Conservation (phyloP, 495 filamentous ascomycete genomes). For the Aspergillus incahuasiensis region DNA sequence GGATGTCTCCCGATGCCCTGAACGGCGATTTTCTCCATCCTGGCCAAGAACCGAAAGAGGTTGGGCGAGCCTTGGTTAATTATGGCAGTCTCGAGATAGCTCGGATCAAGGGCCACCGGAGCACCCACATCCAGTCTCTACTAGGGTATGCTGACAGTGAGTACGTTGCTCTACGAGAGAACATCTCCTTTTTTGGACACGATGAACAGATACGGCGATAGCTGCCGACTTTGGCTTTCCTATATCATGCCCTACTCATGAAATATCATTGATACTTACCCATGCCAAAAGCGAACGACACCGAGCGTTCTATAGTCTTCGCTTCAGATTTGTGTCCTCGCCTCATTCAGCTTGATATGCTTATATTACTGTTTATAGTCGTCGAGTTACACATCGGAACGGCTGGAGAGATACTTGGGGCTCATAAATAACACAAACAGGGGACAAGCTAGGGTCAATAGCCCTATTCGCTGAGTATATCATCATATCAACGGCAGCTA, state of each 20-base stretch:
- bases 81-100: slow-evolving; percentile 80
- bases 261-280: neutral
- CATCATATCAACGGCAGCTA: neutral
- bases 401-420: neutral
- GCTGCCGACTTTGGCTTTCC: neutral
- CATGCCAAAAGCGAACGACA: slow-evolving; percentile 7
- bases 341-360: neutral
- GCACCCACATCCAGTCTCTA: slow-evolving; percentile 68
- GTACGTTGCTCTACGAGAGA: slow-evolving; percentile 87
- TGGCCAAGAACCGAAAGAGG: slow-evolving; percentile 58
- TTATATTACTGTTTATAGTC: slow-evolving; percentile 8
- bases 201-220: slow-evolving; percentile 18
- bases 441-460: neutral
- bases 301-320: neutral
- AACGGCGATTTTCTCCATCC: slow-evolving; percentile 43
- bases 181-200: slow-evolving; percentile 68
- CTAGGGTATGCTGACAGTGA: slow-evolving; percentile 92
- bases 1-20: slow-evolving; percentile 32
- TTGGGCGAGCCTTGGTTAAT: slow-evolving; percentile 89
- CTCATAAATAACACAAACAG: neutral
- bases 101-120: slow-evolving; percentile 78
- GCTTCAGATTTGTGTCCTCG: neutral
- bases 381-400: neutral
- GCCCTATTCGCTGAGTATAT: neutral
- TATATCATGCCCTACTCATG: neutral